Evolutionary conservation across 2,329 filamentous ascomycete species (phyloP).

Genomic region (Diatrype stigma): DNA sequence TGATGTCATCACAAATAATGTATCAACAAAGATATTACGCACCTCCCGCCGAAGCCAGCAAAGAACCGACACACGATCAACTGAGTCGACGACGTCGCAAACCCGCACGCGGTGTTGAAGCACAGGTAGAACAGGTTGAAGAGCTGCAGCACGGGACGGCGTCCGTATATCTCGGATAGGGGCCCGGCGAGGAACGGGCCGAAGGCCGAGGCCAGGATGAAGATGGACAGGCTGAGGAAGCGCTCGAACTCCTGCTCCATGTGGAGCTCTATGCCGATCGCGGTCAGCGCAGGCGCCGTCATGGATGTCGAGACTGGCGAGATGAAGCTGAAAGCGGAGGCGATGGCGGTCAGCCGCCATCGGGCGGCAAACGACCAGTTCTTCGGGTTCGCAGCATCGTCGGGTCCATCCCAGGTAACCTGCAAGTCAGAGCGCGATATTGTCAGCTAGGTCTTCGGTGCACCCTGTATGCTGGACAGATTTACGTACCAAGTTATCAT

Average conservation of each 20-base stretch:
- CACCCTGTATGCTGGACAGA: background rate
- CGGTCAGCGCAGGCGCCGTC: slow-evolving; percentile 43
- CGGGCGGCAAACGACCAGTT: background rate
- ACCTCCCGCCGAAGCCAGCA: slow-evolving; percentile 48
- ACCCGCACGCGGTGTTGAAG: slow-evolving; percentile 55
- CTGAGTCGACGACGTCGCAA: slow-evolving; percentile 43
- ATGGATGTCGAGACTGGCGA: slow-evolving; percentile 53
- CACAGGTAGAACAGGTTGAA: slow-evolving; percentile 41
- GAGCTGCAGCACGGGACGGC: slow-evolving; percentile 45
- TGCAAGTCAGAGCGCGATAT: background rate
- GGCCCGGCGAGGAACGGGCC: slow-evolving; percentile 45
- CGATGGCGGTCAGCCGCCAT: slow-evolving; percentile 4
- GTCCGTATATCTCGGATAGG: slow-evolving; percentile 47
- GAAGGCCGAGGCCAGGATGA: slow-evolving; percentile 46
- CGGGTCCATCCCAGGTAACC: background rate
- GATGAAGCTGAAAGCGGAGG: slow-evolving; percentile 53
- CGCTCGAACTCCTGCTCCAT: slow-evolving; percentile 38
- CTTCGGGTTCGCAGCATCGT: background rate
- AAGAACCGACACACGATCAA: slow-evolving; percentile 53
- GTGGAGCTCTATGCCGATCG: slow-evolving; percentile 45
- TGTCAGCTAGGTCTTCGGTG: background rate
- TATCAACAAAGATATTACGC: background rate
- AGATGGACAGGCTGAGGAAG: slow-evolving; percentile 38
- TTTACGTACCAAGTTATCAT: background rate
- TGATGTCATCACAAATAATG: background rate